phyloP scores from a whole-genome alignment of 805 yeast species.

The Candida coquimbonensis region DNA sequence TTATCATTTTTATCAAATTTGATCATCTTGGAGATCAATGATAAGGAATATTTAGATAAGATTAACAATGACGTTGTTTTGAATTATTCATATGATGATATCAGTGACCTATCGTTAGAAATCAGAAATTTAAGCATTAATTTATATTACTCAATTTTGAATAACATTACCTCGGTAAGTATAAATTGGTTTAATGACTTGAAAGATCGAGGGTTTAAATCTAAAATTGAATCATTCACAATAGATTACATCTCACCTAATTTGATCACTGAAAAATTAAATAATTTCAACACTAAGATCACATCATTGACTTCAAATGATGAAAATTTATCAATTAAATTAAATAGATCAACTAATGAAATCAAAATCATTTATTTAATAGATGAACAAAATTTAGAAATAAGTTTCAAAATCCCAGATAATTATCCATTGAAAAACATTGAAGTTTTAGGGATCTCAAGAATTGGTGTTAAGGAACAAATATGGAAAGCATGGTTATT shows the following conservation, averaged over 20 bases:
- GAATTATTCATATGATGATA: slow-evolving; percentile 22
- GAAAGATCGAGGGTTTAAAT: slow-evolving; percentile 58
- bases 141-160: slow-evolving; percentile 43
- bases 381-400: slow-evolving; percentile 82
- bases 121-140: slow-evolving; percentile 26
- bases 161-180: slow-evolving; percentile 46
- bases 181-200: slow-evolving; percentile 68
- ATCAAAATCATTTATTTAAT: slow-evolving; percentile 66
- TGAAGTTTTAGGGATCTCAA: slow-evolving; percentile 64
- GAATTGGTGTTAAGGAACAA: slow-evolving; percentile 84
- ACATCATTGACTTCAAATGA: slow-evolving; percentile 27
- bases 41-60: slow-evolving; percentile 16
- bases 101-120: slow-evolving; percentile 28
- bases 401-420: slow-evolving; percentile 65
- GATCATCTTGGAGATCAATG: slow-evolving; percentile 36
- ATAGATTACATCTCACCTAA: slow-evolving; percentile 55
- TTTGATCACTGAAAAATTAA: slow-evolving; percentile 51
- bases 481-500: slow-evolving; percentile 95
- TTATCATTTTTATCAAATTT: slow-evolving; percentile 46
- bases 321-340: slow-evolving; percentile 45
- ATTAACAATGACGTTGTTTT: slow-evolving; percentile 18
- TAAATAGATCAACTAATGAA: slow-evolving; percentile 57
- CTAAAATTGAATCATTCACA: slow-evolving; percentile 56
- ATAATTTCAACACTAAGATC: slow-evolving; percentile 39
- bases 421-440: slow-evolving; percentile 76